These are phyloP conservation scores for Domatiomyces globalis DNA, from an alignment of 2,329 filamentous ascomycete genomes.

Conservation along the genomic window DNA sequence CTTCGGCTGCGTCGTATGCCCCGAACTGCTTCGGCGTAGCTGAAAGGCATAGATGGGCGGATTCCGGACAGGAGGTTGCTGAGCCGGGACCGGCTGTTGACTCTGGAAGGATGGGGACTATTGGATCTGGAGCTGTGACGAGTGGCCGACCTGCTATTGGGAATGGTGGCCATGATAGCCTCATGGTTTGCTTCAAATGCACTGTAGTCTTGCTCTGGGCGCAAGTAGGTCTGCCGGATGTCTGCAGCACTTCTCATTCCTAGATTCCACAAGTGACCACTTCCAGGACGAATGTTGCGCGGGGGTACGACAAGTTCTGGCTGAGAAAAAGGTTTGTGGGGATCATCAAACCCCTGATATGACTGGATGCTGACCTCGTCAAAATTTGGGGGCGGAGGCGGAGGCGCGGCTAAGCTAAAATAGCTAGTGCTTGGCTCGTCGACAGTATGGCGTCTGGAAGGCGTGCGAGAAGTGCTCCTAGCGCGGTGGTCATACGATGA, in stretches of 20 bases:
- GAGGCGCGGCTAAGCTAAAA: constrained; percentile 4
- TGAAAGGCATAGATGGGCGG: constrained; percentile 9
- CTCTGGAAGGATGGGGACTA: constrained; percentile 14
- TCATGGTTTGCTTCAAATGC: constrained; percentile 18
- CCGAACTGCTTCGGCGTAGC: constrained; percentile 6
- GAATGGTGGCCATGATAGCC: constrained; percentile 18
- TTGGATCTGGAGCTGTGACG: constrained; percentile 16
- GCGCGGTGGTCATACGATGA: constrained; percentile 10
- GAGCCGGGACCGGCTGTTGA: constrained; percentile 15
- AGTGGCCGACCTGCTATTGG: constrained; percentile 15
- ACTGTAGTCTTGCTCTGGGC: constrained; percentile 16
- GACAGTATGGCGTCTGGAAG: constrained; percentile 14
- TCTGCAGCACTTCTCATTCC: constrained; percentile 1
- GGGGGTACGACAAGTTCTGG: background rate
- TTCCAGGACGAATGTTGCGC: background rate
- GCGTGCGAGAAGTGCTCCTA: constrained; percentile 12
- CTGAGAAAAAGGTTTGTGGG: background rate
- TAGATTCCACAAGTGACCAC: background rate
- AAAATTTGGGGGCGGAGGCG: constrained; percentile 2
- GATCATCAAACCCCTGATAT: background rate
- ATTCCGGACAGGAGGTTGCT: constrained; percentile 11
- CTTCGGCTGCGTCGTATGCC: constrained; percentile 8
- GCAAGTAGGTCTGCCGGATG: constrained; percentile 6
- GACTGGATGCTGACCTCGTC: background rate
- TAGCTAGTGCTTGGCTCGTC: constrained; percentile 8